These are phyloP conservation scores for Ottelia alismoides DNA, from an alignment of 106 monocot genomes.

Conservation along the genomic window DNA sequence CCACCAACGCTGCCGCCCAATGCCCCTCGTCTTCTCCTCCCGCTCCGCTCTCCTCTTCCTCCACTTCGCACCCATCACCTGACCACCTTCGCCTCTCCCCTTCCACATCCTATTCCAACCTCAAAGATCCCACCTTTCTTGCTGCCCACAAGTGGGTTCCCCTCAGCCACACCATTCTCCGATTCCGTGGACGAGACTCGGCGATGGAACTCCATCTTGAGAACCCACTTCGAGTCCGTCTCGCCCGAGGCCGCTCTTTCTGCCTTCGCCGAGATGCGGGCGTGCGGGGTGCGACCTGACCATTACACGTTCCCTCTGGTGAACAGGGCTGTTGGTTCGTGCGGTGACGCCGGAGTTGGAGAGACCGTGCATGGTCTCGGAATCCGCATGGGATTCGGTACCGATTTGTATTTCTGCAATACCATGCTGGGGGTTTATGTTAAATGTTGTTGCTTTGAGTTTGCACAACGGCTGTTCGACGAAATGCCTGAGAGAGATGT, in stretches of 20 bases:
- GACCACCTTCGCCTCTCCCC: too few relatives aligned
- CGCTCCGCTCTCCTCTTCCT: too few relatives aligned
- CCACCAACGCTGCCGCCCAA: too few relatives aligned
- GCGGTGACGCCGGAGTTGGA: conserved; percentile 4
- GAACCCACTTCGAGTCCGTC: conserved; percentile 17
- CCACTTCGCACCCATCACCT: too few relatives aligned
- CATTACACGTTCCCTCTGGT: conserved; percentile 35
- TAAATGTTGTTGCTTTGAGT: neutral
- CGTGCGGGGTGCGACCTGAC: conserved; percentile 15
- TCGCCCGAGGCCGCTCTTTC: conserved; percentile 18
- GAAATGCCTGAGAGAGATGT: conserved; percentile 46
- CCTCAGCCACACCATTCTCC: too few relatives aligned
- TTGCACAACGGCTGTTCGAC: conserved; percentile 34
- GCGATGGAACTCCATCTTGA: conserved; percentile 22
- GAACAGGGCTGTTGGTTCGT: conserved; percentile 16
- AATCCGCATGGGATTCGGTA: conserved; percentile 15
- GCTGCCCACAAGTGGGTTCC: too few relatives aligned
- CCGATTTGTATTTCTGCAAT: conserved; percentile 38
- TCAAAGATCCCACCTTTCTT: too few relatives aligned
- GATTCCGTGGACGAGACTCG: neutral
- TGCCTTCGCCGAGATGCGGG: conserved; percentile 25
- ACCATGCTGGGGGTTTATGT: conserved; percentile 23
- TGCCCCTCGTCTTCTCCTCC: too few relatives aligned
- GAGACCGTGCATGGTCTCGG: conserved; percentile 26
- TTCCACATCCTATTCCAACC: too few relatives aligned